Base-by-base conservation (phyloP, 2,329 filamentous ascomycete species). In the Venturia aucupariae region DNA sequence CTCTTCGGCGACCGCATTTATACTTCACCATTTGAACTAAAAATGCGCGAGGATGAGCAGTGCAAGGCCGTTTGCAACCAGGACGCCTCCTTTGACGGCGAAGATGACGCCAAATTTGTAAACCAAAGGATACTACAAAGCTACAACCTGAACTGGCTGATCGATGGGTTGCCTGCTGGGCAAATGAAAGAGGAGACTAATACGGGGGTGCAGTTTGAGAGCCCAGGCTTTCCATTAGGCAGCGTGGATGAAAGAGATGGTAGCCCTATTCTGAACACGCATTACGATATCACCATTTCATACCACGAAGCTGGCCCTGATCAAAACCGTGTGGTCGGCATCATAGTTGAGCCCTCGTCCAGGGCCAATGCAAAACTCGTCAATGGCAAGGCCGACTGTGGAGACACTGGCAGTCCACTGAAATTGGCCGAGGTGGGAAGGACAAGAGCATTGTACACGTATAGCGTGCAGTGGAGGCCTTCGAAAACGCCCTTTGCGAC, bases 1-100 rank as follows among this genome's bases (percentile, higher is more conserved):
- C 78, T 99, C 62, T 99, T 99, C 71, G 94, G 94, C 69, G 94
- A 99, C 78, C 86, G 94, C 65, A 99, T 99, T 78, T 91, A 91
- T 79, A 96, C 91, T n/a, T 97, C 93, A 42, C 90, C 93, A 0
- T 96, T 96, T 72, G 86, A 96, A 72, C 80, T 97, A 66, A 84
- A 86, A 69, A 97, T 99, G 92, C 86, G 79, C 64, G 80, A 86
- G 67, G 94, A 99, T 74, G 90, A 97, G 76, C 87, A 87, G 0
- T 99, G 94, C 80, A 94, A 93, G 75, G 76, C 83, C 19, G 81
- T 96, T 3, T 99, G 94, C 76, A 78, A 81, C 35, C 81, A 83
- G 51, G 82, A 27, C 22, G 24, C 11, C 86, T 27, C 46, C 17
- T 88, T 87, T 72, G 82, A 89, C 55, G 78, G 84, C 38, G 80